Base-by-base conservation (phyloP, 345 rosid genomes). In the Citrus hindsii region DNA sequence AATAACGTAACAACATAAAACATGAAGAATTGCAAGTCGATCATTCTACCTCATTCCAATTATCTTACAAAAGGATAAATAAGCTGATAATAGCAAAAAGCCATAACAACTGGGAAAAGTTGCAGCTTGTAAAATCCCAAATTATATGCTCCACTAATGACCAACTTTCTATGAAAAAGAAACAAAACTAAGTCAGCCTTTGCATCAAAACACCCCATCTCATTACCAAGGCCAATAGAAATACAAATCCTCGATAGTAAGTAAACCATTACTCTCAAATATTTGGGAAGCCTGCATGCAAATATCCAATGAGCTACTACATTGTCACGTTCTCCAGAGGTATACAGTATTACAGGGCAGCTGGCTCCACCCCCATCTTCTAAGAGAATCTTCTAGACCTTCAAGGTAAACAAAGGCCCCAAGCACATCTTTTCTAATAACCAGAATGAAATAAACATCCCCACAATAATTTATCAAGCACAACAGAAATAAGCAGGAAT, bases 371-470 rank as follows among this genome's bases (percentile, higher is more conserved):
- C 51, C 51, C 4, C 51, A 42, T 42, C 12, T 42, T 42, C 51
- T 10, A 42, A 12, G 51, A 42, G 33, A 24, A 6, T 25, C 32
- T 25, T 40, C 56, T 2, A 42, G 72, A 69, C 32, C 72, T 69
- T 25, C 59, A 1, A 24, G 71, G 22, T 25, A 42, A 19, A 42
- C 35, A 42, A 35, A 51, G 37, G 66, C 6, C 61, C 53, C 76
- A n/a, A 14, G 13, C 53, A 58, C 53, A 73, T 58, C 42, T 72
- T 73, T 73, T 56, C 66, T 14, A 37, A 28, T 60, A 30, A 58
- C 65, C 76, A 35, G 76, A 58, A 73, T 37, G 53, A 73, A 68
- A 73, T 73, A 73, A 33, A 18, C 35, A 35, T 25, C n/a, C n/a
- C 67, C 24, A 59, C 1, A n/a, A 42, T 42, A 12, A 42, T 42